Evolutionary conservation across 768 basidiomycete genomes (phyloP).

Genomic region (Megacollybia marginata): DNA sequence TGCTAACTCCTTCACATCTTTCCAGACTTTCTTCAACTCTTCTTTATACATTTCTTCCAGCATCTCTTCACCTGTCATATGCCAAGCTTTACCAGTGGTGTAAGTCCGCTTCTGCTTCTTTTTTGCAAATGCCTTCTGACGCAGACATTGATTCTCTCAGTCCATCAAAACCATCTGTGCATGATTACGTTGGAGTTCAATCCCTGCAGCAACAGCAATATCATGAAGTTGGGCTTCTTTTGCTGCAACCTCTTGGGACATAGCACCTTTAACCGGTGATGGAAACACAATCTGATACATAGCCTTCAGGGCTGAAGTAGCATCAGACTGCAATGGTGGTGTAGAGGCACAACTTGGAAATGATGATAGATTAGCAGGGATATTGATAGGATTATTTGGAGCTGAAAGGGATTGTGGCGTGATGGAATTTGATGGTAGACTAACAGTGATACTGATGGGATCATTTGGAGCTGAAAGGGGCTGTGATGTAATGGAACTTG

Average conservation of each 20-base stretch:
- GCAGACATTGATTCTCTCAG: slow-evolving; percentile 18
- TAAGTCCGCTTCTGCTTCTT: slow-evolving; percentile 4
- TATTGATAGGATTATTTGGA: not conserved
- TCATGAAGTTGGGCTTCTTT: not conserved
- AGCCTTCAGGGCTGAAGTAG: too few species aligned
- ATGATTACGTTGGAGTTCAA: slow-evolving; percentile 14
- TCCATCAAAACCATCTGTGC: slow-evolving; percentile 20
- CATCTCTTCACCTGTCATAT: too few species aligned
- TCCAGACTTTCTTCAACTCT: slow-evolving; percentile 1
- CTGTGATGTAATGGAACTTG: not conserved
- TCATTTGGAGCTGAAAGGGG: not conserved
- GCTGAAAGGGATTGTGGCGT: not conserved
- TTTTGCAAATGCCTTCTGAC: slow-evolving; percentile 9
- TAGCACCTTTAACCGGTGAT: not conserved
- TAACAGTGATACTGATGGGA: too few species aligned
- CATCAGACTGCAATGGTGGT: too few species aligned
- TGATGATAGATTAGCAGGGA: too few species aligned
- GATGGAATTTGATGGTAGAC: not conserved
- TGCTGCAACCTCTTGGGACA: slow-evolving; percentile 4
- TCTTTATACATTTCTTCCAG: not conserved
- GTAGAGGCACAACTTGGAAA: too few species aligned
- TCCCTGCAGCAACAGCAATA: slow-evolving; percentile 5
- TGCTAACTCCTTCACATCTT: too few species aligned
- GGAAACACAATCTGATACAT: too few species aligned
- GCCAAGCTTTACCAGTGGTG: not conserved